Evolutionary conservation across 2,329 filamentous ascomycete species (phyloP), one percentile per base, ranked within the genome.

Genomic region (Penicillium sp.): DNA sequence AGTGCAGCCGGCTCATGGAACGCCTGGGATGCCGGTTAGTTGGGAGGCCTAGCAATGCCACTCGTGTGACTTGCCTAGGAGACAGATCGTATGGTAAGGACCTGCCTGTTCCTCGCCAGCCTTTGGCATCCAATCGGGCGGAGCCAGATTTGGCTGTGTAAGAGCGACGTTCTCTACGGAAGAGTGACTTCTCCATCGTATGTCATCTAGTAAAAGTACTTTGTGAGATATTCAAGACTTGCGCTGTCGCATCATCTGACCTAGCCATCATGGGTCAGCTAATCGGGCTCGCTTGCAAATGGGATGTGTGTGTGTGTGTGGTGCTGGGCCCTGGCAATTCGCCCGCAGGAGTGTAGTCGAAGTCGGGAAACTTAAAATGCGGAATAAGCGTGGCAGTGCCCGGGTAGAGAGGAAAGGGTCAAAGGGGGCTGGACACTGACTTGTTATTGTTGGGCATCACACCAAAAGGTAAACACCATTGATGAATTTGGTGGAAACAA

Each of bases 101-200:
- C 51, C 49, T 62, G 59, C 39, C 55, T 59, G 55, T 62, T 57
- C 58, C 61, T 39, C 50, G 49, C 35, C 39, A 52, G 14, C 5
- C 37, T 39, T 42, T 49, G n/a, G 42, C 20, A 31, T 48, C 42
- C 53, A 55, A 48, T 55, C 53, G 53, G 43, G 53, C 37, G 25
- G 53, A 14, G 31, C 28, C 39, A 17, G 41, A 11, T 14, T 57
- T 52, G 8, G 35, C 41, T n/a, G 49, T 49, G 17, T 28, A 31
- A 28, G 20, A 17, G 48, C 41, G 48, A 2, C 45, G 38, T 10
- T 45, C 55, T 20, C 34, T 48, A 47, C 22, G 39, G 31, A 52
- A 15, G 41, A 42, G 47, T 52, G 55, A 22, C 4, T 15, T 20
- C 22, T 45, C 49, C 55, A 57, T 57, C 34, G 34, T 53, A 17